Evolutionary conservation across 257 asterid genomes (phyloP).

Genomic region (Knoxia roxburghii): DNA sequence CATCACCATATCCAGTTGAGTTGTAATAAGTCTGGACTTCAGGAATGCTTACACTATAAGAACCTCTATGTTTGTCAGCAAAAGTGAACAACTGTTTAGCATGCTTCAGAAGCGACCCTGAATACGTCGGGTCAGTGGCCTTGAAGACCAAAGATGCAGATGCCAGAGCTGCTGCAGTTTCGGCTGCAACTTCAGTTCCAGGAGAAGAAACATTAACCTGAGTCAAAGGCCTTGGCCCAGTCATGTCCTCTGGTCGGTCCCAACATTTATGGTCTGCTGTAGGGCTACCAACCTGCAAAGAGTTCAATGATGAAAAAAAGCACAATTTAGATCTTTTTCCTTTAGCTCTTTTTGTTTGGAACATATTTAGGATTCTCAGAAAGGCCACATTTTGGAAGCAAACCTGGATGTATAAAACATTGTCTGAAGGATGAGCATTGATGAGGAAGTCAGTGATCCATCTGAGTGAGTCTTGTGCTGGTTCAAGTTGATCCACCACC

Average conservation of each 20-base stretch:
- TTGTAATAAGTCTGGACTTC: conserved; percentile 57
- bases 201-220: conserved; percentile 60
- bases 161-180: conserved; percentile 87
- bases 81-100: conserved; percentile 61
- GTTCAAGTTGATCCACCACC: conserved; percentile 43
- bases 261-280: conserved; percentile 69
- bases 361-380: no score
- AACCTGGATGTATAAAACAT: conserved; percentile 84
- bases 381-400: no score
- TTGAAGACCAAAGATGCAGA: conserved; percentile 75
- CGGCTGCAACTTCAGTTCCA: conserved; percentile 85
- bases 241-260: conserved; percentile 76
- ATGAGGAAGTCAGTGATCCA: conserved; percentile 87
- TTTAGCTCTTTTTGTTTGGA: not conserved
- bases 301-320: conserved; percentile 1
- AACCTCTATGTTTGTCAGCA: conserved; percentile 56
- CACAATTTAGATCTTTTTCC: not conserved
- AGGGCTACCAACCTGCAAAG: conserved; percentile 65
- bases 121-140: conserved; percentile 40
- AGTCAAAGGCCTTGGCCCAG: conserved; percentile 48
- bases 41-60: conserved; percentile 66
- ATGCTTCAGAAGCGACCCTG: conserved; percentile 57
- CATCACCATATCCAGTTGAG: conserved; percentile 88
- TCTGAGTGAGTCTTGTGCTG: conserved; percentile 59
- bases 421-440: conserved; percentile 60